Evolutionary conservation across 768 basidiomycete species (phyloP).

Genomic region (Rhodotorula graminis): DNA sequence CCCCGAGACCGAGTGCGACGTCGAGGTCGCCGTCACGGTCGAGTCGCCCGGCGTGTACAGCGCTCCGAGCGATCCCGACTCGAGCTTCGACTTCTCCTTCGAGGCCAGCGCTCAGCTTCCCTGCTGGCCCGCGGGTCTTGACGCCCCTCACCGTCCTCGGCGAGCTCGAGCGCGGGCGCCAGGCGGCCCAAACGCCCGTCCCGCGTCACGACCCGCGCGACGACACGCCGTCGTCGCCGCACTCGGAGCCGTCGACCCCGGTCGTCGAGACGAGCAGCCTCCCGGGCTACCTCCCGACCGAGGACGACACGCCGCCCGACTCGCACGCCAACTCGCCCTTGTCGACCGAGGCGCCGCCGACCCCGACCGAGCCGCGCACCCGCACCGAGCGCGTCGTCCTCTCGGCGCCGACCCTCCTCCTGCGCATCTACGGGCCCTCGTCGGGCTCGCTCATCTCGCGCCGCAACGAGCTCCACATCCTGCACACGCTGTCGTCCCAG

Average conservation of each 20-base stretch:
- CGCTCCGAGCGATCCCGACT: background rate
- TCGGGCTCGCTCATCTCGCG: slow-evolving; percentile 83
- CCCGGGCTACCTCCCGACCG: background rate
- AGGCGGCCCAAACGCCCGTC: slow-evolving; percentile 8
- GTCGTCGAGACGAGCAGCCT: background rate
- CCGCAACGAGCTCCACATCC: slow-evolving; percentile 72
- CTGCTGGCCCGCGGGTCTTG: slow-evolving; percentile 4
- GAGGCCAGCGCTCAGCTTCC: no score
- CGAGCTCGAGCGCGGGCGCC: slow-evolving; percentile 32
- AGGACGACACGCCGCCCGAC: background rate
- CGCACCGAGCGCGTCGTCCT: slow-evolving; percentile 36
- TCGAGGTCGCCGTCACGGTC: slow-evolving; percentile 41
- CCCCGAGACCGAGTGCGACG: slow-evolving; percentile 45
- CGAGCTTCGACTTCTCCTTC: no score
- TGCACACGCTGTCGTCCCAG: slow-evolving; percentile 80
- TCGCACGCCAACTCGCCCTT: background rate
- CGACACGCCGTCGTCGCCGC: background rate
- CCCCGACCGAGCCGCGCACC: background rate
- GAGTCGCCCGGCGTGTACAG: slow-evolving; percentile 39
- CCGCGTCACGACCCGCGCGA: background rate
- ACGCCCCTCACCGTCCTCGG: slow-evolving; percentile 19
- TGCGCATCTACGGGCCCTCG: slow-evolving; percentile 87
- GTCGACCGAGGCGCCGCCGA: background rate
- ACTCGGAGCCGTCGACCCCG: background rate
- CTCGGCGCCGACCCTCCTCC: slow-evolving; percentile 59